phyloP scores from a whole-genome alignment of 192 early-diverging fungal genomes.

The Rhizophagus prolifer region DNA sequence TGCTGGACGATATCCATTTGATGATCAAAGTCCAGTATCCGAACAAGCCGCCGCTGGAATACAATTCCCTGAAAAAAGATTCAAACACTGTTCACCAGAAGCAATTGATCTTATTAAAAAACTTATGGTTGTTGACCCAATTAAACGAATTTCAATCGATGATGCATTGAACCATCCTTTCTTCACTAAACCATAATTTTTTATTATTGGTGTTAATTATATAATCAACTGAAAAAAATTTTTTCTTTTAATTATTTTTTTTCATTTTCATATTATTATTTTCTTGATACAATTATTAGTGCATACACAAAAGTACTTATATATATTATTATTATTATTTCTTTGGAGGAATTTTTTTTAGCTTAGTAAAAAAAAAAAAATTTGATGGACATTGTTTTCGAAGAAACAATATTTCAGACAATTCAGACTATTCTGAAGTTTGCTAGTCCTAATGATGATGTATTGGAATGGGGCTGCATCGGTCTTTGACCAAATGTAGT shows the following conservation, averaged over 20 bases:
- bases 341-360: background rate
- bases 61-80: constrained; percentile 12
- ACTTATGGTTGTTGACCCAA: constrained; percentile 5
- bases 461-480: too few relatives aligned
- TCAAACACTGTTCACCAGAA: constrained; percentile 5
- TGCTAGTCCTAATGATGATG: too few relatives aligned
- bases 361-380: background rate
- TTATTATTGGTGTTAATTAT: too few relatives aligned
- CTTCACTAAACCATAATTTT: background rate
- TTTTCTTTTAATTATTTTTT: background rate
- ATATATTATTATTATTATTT: background rate
- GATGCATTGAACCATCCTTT: constrained; percentile 24
- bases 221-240: too few relatives aligned
- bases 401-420: too few relatives aligned
- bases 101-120: constrained; percentile 20
- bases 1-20: constrained; percentile 23
- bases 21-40: background rate
- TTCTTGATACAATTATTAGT: background rate
- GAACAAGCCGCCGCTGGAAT: background rate
- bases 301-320: background rate
- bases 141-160: constrained; percentile 18
- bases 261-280: background rate
- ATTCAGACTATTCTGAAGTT: too few relatives aligned
- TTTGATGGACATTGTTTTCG: background rate
- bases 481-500: too few relatives aligned